Conservation (phyloP, 2,329 filamentous ascomycete genomes). For the Cladosporium sp. region DNA sequence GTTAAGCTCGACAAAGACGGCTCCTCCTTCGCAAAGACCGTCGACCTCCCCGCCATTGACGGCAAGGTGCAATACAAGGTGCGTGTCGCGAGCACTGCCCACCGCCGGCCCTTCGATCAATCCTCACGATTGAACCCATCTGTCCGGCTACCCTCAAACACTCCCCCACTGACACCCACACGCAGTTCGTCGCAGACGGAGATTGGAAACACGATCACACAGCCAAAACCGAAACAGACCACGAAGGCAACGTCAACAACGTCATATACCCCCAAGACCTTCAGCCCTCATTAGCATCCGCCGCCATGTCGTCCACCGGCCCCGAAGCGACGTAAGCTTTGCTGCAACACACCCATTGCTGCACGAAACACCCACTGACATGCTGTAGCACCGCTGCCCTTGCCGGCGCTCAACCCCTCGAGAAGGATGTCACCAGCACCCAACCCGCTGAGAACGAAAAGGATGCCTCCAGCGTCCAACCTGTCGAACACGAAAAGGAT, state of each 20-base stretch:
- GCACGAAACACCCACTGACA: conserved; percentile 62
- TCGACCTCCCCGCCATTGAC: conserved; percentile 64
- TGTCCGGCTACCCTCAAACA: background rate
- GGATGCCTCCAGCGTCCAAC: conserved; percentile 57
- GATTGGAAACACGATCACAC: conserved; percentile 82
- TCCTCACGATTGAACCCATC: background rate
- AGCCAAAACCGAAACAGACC: conserved; percentile 79
- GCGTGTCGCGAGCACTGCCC: conserved; percentile 34
- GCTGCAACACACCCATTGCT: conserved; percentile 54
- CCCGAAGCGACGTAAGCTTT: conserved; percentile 63
- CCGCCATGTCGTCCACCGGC: conserved; percentile 63
- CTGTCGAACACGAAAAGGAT: conserved; percentile 35
- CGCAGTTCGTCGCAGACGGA: conserved; percentile 91
- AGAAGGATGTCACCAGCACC: conserved; percentile 58
- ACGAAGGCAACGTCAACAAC: conserved; percentile 87
- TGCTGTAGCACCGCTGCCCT: conserved; percentile 68
- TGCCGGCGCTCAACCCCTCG: conserved; percentile 52
- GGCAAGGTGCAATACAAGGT: conserved; percentile 93
- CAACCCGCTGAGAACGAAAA: conserved; percentile 41
- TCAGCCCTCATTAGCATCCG: conserved; percentile 48
- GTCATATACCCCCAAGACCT: conserved; percentile 77
- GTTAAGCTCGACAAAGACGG: conserved; percentile 77
- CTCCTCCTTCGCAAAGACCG: conserved; percentile 74
- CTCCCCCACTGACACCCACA: conserved; percentile 9
- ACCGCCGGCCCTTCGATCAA: background rate